Percentiles rank a stretch among this genome's conserved stretches.
These are phyloP conservation scores for Fagus crenata DNA, from an alignment of 306 rosid genomes.

Conservation along the genomic window DNA sequence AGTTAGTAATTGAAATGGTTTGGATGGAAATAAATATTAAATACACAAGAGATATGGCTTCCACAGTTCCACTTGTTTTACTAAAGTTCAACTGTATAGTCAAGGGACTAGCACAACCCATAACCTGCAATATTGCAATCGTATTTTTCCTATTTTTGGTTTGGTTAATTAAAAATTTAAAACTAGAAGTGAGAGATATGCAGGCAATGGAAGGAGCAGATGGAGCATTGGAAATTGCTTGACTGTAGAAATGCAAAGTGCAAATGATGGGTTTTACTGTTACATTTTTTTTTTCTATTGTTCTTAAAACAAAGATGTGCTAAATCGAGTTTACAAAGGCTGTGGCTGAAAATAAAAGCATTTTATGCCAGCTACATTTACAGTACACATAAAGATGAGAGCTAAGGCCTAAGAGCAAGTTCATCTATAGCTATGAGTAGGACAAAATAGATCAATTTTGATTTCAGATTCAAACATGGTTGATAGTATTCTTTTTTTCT, in stretches of 20 bases:
- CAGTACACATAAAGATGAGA: too few relatives aligned
- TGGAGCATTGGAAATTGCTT: too few relatives aligned
- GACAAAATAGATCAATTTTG: too few relatives aligned
- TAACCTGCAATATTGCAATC: background rate
- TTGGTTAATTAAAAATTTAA: background rate
- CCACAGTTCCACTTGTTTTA: background rate
- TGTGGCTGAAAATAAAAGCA: background rate
- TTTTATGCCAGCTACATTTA: too few relatives aligned
- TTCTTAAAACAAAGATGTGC: too few relatives aligned
- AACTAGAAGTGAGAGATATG: background rate
- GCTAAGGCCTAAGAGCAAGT: too few relatives aligned
- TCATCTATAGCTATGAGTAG: too few relatives aligned
- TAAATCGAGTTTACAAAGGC: background rate
- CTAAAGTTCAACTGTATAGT: too few relatives aligned
- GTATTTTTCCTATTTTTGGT: background rate
- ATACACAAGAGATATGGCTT: background rate
- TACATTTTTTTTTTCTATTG: too few relatives aligned
- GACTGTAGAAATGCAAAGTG: too few relatives aligned
- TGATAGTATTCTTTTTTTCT: background rate
- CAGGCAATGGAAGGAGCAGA: background rate
- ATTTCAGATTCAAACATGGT: background rate
- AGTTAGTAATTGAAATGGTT: background rate
- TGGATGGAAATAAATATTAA: constrained; percentile 4
- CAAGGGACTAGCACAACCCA: background rate
- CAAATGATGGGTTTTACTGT: too few relatives aligned